phyloP scores from a whole-genome alignment of 2,329 filamentous ascomycete species.

The Torrubiellomyces zombiae region DNA sequence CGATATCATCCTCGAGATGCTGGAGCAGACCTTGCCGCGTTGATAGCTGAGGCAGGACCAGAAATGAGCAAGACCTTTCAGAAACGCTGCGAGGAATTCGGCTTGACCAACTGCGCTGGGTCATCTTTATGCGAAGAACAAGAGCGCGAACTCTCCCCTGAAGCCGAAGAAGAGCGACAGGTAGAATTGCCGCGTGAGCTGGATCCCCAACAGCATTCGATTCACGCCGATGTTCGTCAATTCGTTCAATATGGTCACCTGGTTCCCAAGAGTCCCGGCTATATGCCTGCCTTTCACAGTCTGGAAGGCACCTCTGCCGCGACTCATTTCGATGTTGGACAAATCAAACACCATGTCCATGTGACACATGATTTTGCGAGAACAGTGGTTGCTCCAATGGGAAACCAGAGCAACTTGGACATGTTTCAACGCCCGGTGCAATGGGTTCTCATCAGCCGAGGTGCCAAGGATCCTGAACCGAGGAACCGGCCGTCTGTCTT shows the following conservation, averaged over 20 bases:
- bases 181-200: slow-evolving; percentile 25
- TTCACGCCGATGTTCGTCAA: slow-evolving; percentile 24
- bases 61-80: no score
- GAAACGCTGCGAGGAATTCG: slow-evolving; percentile 4
- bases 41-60: no score
- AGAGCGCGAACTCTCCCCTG: slow-evolving; percentile 49
- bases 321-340: slow-evolving; percentile 2
- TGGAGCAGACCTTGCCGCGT: no score
- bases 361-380: slow-evolving; percentile 8
- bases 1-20: no score
- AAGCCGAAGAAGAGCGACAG: slow-evolving; percentile 43
- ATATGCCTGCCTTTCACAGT: slow-evolving; percentile 6
- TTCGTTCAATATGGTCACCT: slow-evolving; percentile 5
- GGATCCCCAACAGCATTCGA: slow-evolving; percentile 19
- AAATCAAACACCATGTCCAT: slow-evolving; percentile 5
- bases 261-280: not conserved
- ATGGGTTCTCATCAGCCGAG: slow-evolving; percentile 8
- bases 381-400: slow-evolving; percentile 2
- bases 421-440: slow-evolving; percentile 10
- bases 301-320: slow-evolving; percentile 8
- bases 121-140: slow-evolving; percentile 50
- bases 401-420: slow-evolving; percentile 4
- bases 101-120: no score
- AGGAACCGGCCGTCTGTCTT: slow-evolving; percentile 17
- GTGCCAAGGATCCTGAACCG: not conserved